Evolutionary conservation across 305 asterid genomes (phyloP).

Genomic region (Fraxinus dipetala): DNA sequence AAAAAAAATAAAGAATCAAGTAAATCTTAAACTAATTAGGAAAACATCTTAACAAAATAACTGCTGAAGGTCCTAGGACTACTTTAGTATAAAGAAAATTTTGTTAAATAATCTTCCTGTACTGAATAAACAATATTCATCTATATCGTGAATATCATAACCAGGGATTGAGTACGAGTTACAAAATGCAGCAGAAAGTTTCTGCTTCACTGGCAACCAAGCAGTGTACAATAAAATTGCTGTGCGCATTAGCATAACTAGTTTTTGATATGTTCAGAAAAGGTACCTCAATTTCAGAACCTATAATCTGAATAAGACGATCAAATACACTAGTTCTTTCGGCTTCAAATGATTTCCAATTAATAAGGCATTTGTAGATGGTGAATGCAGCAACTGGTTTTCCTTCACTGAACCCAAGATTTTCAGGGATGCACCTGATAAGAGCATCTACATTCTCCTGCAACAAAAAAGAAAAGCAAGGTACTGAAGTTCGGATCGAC

Average conservation of each 20-base stretch:
- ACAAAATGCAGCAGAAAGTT: neutral
- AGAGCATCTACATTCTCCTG: conserved; percentile 75
- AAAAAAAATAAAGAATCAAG: neutral
- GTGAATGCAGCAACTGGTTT: conserved; percentile 89
- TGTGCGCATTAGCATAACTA: neutral
- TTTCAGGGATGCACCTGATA: conserved; percentile 49
- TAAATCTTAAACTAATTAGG: neutral
- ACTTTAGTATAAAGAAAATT: neutral
- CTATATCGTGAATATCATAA: neutral
- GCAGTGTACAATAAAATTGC: neutral
- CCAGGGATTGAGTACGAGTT: neutral
- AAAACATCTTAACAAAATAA: neutral
- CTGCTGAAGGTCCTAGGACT: neutral
- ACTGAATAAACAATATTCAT: neutral
- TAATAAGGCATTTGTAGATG: conserved; percentile 72
- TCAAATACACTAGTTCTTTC: conserved; percentile 80
- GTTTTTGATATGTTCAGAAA: neutral
- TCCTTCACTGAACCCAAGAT: conserved; percentile 84
- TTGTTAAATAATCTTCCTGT: neutral
- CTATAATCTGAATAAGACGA: conserved; percentile 73
- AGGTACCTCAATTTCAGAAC: conserved; percentile 80
- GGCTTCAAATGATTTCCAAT: conserved; percentile 86
- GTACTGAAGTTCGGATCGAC: neutral
- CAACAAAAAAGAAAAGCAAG: conserved; percentile 13
- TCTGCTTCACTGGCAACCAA: neutral